Percentiles rank a stretch among this genome's conserved stretches.
Evolutionary conservation across 257 asterid genomes (phyloP).

Genomic region (Agastache rugosa): DNA sequence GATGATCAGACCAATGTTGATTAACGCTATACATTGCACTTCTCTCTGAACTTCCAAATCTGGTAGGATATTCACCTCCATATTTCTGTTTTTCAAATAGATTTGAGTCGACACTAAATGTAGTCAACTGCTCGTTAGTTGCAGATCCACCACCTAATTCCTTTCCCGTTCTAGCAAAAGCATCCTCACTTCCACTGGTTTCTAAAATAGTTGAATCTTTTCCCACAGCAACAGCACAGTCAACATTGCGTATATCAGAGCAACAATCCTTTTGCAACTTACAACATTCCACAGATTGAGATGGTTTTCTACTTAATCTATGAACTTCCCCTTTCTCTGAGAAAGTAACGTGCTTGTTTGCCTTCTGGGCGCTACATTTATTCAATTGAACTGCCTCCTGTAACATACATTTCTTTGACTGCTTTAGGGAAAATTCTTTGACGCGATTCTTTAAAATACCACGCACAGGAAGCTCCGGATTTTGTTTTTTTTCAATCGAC

Average conservation of each 20-base stretch:
- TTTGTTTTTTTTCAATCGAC: conserved; percentile 39
- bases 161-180: conserved; percentile 32
- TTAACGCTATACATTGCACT: conserved; percentile 25
- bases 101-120: conserved; percentile 12
- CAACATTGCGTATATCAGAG: conserved; percentile 29
- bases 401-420: conserved; percentile 35
- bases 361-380: conserved; percentile 34
- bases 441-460: conserved; percentile 46
- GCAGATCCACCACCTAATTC: conserved; percentile 40
- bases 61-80: conserved; percentile 31
- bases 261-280: conserved; percentile 22
- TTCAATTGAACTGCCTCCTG: conserved; percentile 38
- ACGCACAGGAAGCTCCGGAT: conserved; percentile 36
- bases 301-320: conserved; percentile 32
- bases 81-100: conserved; percentile 16
- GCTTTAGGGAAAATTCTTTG: conserved; percentile 29
- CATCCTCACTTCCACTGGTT: conserved; percentile 42
- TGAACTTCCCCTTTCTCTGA: conserved; percentile 46
- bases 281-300: conserved; percentile 32
- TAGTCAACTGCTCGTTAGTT: conserved; percentile 36
- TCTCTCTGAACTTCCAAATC: conserved; percentile 37
- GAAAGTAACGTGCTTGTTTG: conserved; percentile 50
- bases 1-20: conserved; percentile 32
- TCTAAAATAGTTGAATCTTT: conserved; percentile 28
- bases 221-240: conserved; percentile 26